A percentile compares a stretch with the other conserved stretches of the same genome.
Conservation (phyloP, 768 basidiomycete genomes). For the Kwoniella botswanensis region DNA sequence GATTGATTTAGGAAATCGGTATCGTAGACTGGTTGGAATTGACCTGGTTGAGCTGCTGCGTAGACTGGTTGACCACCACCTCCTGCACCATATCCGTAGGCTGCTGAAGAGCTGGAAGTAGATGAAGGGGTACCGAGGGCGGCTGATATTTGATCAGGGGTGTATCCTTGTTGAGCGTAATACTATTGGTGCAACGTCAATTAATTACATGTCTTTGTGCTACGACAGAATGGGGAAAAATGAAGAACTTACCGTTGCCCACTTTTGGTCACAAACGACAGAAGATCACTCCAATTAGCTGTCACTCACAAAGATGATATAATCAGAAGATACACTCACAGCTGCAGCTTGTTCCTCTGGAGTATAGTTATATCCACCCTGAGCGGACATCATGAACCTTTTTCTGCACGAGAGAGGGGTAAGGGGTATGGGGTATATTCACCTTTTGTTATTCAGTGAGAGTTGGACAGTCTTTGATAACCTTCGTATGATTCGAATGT, state of each 20-base stretch:
- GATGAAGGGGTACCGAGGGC: constrained; percentile 29
- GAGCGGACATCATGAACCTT: constrained; percentile 33
- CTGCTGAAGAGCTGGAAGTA: constrained; percentile 14
- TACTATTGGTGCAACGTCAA: constrained; percentile 31
- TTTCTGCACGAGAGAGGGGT: background rate
- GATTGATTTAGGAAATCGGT: constrained; percentile 43
- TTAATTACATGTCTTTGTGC: background rate
- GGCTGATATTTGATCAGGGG: constrained; percentile 32
- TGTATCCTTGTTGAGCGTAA: constrained; percentile 56
- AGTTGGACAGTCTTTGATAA: background rate
- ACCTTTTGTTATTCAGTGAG: background rate
- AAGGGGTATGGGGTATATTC: constrained; percentile 4
- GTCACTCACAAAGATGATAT: too few relatives aligned
- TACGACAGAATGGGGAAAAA: background rate
- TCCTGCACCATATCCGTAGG: constrained; percentile 24
- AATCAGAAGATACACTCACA: constrained; percentile 33
- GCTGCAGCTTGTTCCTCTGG: constrained; percentile 54
- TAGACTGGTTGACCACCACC: constrained; percentile 1
- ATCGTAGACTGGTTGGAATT: constrained; percentile 38
- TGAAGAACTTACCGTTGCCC: constrained; percentile 47
- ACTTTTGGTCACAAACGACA: constrained; percentile 24
- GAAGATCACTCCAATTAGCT: background rate
- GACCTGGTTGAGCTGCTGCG: constrained; percentile 21
- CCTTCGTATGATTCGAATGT: too few relatives aligned
- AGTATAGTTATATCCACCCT: constrained; percentile 37